Base-by-base conservation (phyloP, 305 asterid species). In the Galium porrigens region DNA sequence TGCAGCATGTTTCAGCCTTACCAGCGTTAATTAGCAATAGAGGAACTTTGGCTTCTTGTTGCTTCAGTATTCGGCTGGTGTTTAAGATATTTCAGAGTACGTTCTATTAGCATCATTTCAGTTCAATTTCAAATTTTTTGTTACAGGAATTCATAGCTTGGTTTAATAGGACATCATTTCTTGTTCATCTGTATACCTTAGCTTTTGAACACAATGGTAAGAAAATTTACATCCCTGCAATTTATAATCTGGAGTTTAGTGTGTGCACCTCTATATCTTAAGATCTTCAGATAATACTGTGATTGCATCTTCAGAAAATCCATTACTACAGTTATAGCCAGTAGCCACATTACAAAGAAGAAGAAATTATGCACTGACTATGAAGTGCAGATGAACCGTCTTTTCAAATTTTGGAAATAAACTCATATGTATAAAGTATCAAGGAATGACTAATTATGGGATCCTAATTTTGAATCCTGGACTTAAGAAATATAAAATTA, bases 1-100 rank as follows among this genome's bases (percentile, higher is more conserved):
- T 46, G 96, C 95, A 49, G 84, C 91, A 63, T 81, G 85, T 72
- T 86, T 86, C 79, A 86, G 86, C 78, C 89, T 89, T 66, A 86
- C 94, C 65, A 83, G 94, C 68, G 81, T 82, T 74, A 85, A 80
- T 58, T 75, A 66, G 72, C 67, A 54, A 18, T 32, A 62, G 27
- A 54, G 59, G 68, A 74, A 32, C 27, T 64, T 68, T 68, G 58
- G 74, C 54, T 55, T 37, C 49, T 63, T 27, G 72, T 48, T 63
- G 59, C 67, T 54, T 58, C 52, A 41, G 42, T 56, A 14, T 39
- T 54, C 64, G 18, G 49, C 60, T 18, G 34, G 39, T 64, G 59
- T 58, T 58, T 42, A 22, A 30, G 58, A 58, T 22, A 56, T 33
- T 55, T 37, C 56, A 58, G 65, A 30, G 71, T 67, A 67, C 64